Conservation (phyloP, 441 rosid species). For the Adansonia grandidieri region DNA sequence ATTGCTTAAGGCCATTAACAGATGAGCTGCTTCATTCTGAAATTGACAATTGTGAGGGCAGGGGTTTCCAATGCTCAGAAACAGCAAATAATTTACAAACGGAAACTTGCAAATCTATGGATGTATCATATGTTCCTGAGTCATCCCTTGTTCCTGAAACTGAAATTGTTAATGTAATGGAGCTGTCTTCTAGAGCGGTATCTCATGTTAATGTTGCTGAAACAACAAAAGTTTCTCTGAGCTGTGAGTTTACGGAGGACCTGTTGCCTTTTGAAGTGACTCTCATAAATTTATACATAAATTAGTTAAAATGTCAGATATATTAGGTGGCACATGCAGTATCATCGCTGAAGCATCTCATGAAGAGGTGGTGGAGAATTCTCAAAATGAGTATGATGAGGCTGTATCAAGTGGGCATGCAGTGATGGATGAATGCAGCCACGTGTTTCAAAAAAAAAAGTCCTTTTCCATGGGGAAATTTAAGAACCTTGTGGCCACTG, state of each 20-base stretch:
- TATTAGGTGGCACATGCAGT: constrained; percentile 40
- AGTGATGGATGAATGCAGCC: constrained; percentile 83
- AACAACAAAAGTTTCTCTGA: constrained; percentile 51
- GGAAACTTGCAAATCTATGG: constrained; percentile 50
- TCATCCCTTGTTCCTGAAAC: constrained; percentile 91
- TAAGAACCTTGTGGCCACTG: constrained; percentile 29
- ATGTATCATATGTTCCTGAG: constrained; percentile 81
- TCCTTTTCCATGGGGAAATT: constrained; percentile 36
- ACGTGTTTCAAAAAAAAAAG: constrained; percentile 58
- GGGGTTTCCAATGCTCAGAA: constrained; percentile 32
- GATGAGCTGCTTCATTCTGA: constrained; percentile 36
- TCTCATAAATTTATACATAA: constrained; percentile 31
- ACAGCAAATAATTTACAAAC: constrained; percentile 35
- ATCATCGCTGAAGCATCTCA: constrained; percentile 46
- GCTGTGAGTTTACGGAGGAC: constrained; percentile 41
- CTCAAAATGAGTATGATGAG: too few relatives aligned
- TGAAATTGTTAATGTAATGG: constrained; percentile 51
- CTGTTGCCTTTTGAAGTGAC: constrained; percentile 36
- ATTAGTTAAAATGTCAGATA: constrained; percentile 42
- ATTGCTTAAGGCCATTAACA: constrained; percentile 35
- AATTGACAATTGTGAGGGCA: constrained; percentile 43
- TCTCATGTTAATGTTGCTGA: constrained; percentile 46
- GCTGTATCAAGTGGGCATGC: too few relatives aligned
- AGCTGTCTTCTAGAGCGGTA: constrained; percentile 44
- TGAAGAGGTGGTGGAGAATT: too few relatives aligned